A percentile compares a stretch with the other conserved stretches of the same genome.
Conservation (phyloP, 345 rosid species). For the Psidium friedrichsthalianum region DNA sequence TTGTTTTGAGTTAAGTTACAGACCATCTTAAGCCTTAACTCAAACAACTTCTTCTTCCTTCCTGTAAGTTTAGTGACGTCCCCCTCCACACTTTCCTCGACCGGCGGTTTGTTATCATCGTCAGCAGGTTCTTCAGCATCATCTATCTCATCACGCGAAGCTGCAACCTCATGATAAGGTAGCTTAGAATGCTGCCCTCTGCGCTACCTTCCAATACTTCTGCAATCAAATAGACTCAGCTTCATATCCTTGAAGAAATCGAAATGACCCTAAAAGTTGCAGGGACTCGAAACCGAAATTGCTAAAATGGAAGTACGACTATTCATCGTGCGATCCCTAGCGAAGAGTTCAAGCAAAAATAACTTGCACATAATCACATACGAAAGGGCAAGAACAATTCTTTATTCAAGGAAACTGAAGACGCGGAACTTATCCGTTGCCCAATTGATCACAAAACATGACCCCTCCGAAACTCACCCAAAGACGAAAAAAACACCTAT, state of each 20-base stretch:
- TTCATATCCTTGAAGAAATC: neutral
- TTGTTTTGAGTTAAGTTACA: neutral
- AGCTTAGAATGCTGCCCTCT: neutral
- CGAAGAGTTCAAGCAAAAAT: too few relatives aligned
- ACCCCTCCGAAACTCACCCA: neutral
- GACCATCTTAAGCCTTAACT: conserved; percentile 85
- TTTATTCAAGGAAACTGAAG: neutral
- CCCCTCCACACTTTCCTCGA: conserved; percentile 33
- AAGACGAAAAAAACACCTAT: neutral
- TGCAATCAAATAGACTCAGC: neutral
- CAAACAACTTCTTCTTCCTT: conserved; percentile 66
- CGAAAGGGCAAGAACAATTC: neutral
- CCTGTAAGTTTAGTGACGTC: conserved; percentile 72
- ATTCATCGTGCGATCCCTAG: neutral
- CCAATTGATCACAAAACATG: neutral
- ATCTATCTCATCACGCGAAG: conserved; percentile 16
- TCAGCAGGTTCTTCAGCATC: conserved; percentile 32
- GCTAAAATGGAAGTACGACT: neutral
- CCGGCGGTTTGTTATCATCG: conserved; percentile 22
- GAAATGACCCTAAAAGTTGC: neutral
- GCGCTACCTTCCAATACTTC: neutral
- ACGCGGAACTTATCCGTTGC: neutral
- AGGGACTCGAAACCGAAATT: neutral
- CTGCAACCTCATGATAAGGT: conserved; percentile 18
- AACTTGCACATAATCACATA: too few relatives aligned